Base-by-base conservation (phyloP, 1,284 basidiomycete species). In the Veloboletus limbatus region DNA sequence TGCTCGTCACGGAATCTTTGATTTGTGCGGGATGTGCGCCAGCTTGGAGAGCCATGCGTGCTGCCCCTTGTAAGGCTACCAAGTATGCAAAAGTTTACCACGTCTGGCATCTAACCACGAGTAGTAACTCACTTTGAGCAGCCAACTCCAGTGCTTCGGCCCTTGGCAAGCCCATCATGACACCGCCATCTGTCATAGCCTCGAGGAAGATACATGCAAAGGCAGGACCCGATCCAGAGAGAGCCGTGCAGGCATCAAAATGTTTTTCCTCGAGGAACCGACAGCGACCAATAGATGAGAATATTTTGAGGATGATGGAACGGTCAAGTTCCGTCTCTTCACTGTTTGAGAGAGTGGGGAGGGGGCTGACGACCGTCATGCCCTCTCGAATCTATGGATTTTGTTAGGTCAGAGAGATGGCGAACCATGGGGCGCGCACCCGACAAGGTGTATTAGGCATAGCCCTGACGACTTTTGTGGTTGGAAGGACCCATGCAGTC, bases 371-470 rank as follows among this genome's bases (percentile, higher is more conserved):
- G 36, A 96, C 85, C 0, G 94, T 96, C 95, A 97, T 97, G 47
- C 94, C 94, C 72, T 97, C 94, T 31, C 95, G 85, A 62, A 97
- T 97, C 93, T 97, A 33, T 28, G 21, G 41, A 13, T 37, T 42
- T 36, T 35, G 22, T 54, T 34, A 49, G 18, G 9, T 28, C 13
- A 24, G 42, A 24, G 27, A 37, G 16, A 31, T 34, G 27, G 24
- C 11, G 21, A 20, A 10, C 21, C 33, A 17, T 27, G 34, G 21
- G 41, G 33, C 18, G 61, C 78, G 53, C 51, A 93, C 95, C 69
- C 93, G 92, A 74, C 92, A 93, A 8, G 97, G 95, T 1, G 97
- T 99, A 66, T 99, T 99, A 52, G 97, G 96, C 97, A 99, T 99
- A 3, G 94, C 92, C 43, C 97, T 83, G 40, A 98, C 85, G 40